Evolutionary conservation across 129 eudicot genomes (phyloP).

Genomic region (Tagetes erecta): DNA sequence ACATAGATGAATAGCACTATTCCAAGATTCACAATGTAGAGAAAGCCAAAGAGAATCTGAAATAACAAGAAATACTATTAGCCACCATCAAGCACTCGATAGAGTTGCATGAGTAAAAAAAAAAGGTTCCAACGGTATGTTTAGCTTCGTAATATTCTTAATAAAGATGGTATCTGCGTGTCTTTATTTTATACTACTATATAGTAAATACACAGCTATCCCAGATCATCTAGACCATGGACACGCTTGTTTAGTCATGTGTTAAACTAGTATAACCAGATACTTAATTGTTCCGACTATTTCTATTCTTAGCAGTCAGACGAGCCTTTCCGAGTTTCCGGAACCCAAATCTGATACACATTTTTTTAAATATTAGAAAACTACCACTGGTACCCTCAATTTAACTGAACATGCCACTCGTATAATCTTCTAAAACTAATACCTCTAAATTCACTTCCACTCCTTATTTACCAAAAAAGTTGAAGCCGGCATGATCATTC

Average conservation of each 20-base stretch:
- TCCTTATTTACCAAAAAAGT: not conserved
- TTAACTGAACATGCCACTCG: not conserved
- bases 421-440: not conserved
- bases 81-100: not conserved
- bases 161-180: not conserved
- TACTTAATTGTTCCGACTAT: not conserved
- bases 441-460: not conserved
- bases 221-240: not conserved
- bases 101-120: not conserved
- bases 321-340: not conserved
- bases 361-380: not conserved
- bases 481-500: not conserved
- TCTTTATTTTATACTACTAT: not conserved
- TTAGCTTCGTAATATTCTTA: not conserved
- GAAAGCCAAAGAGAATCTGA: conserved; percentile 79
- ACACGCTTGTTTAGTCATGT: not conserved
- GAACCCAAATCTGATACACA: not conserved
- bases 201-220: not conserved
- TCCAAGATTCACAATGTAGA: conserved; percentile 85
- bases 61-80: conserved; percentile 27
- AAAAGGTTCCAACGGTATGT: not conserved
- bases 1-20: conserved; percentile 64
- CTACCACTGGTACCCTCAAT: not conserved
- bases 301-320: not conserved
- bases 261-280: not conserved